phyloP scores from a whole-genome alignment of 2,329 filamentous ascomycete genomes.

The Neonectria faginata region DNA sequence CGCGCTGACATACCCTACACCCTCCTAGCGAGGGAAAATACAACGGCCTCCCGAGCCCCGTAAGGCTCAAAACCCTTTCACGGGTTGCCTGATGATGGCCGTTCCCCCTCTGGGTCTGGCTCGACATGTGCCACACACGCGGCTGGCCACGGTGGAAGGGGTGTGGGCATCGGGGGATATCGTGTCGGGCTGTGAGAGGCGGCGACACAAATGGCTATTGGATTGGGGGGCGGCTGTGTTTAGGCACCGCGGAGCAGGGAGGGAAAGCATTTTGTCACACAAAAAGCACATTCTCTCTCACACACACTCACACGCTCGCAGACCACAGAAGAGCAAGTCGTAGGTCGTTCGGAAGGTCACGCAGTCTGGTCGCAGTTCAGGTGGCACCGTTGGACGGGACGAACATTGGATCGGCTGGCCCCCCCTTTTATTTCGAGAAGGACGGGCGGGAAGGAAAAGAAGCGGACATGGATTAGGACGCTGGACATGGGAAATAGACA shows the following conservation, averaged over 20 bases:
- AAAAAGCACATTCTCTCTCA: not conserved
- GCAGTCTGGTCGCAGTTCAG: slow-evolving; percentile 6
- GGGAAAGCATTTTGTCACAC: not conserved
- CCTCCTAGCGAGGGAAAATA: not conserved
- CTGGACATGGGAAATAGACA: slow-evolving; percentile 18
- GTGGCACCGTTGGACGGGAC: slow-evolving; percentile 3
- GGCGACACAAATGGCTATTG: slow-evolving; percentile 36
- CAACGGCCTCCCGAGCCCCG: not conserved
- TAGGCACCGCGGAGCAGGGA: slow-evolving; percentile 2
- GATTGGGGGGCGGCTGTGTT: slow-evolving; percentile 17
- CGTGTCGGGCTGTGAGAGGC: slow-evolving; percentile 52
- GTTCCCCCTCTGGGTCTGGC: slow-evolving; percentile 1
- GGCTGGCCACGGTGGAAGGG: not conserved
- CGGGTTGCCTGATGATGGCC: slow-evolving; percentile 5
- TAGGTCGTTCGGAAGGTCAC: slow-evolving; percentile 2
- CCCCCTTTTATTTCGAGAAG: slow-evolving; percentile 24
- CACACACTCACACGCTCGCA: not conserved
- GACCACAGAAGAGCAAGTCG: not conserved
- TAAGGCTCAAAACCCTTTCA: not conserved
- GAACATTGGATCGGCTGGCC: slow-evolving; percentile 8
- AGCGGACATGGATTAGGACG: slow-evolving; percentile 26
- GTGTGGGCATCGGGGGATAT: slow-evolving; percentile 32
- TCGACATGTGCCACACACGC: slow-evolving; percentile 43
- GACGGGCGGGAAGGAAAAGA: slow-evolving; percentile 15
- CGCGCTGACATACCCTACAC: slow-evolving; percentile 28